These are phyloP conservation scores for Talaromyces borbonicus DNA, from an alignment of 495 filamentous ascomycete genomes.

Conservation along the genomic window DNA sequence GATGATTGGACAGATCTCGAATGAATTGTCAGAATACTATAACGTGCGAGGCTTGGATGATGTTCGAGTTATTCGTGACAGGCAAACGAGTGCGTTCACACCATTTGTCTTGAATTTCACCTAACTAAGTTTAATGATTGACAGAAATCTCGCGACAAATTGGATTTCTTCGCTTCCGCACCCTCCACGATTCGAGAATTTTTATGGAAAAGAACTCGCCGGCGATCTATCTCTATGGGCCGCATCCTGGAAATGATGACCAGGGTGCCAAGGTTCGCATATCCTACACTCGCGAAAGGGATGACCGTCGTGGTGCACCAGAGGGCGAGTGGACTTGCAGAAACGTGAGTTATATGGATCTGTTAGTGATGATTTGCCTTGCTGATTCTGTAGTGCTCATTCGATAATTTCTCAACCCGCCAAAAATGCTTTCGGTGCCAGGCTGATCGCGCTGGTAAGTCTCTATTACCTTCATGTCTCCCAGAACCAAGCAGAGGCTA, in stretches of 20 bases:
- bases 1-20: slow-evolving; percentile 45
- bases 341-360: slow-evolving; percentile 43
- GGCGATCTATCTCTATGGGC: slow-evolving; percentile 46
- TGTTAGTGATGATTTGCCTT: not conserved
- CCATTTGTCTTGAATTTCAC: not conserved
- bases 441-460: slow-evolving; percentile 57
- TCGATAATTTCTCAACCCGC: slow-evolving; percentile 62
- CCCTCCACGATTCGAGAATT: slow-evolving; percentile 46
- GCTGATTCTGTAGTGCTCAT: slow-evolving; percentile 47
- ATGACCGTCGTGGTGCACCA: slow-evolving; percentile 41
- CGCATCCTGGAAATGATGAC: slow-evolving; percentile 35
- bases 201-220: slow-evolving; percentile 63
- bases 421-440: slow-evolving; percentile 67
- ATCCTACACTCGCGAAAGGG: slow-evolving; percentile 48
- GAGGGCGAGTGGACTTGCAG: slow-evolving; percentile 73
- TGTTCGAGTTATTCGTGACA: slow-evolving; percentile 55
- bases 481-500: not conserved
- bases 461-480: not conserved
- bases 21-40: slow-evolving; percentile 50
- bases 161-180: slow-evolving; percentile 58
- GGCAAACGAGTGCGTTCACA: slow-evolving; percentile 47
- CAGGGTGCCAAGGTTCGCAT: slow-evolving; percentile 50
- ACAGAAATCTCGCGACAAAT: slow-evolving; percentile 51
- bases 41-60: slow-evolving; percentile 50
- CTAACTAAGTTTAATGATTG: slow-evolving; percentile 6